Evolutionary conservation across 2,329 filamentous ascomycete species (phyloP).

Genomic region (Ceratocystis destructans): DNA sequence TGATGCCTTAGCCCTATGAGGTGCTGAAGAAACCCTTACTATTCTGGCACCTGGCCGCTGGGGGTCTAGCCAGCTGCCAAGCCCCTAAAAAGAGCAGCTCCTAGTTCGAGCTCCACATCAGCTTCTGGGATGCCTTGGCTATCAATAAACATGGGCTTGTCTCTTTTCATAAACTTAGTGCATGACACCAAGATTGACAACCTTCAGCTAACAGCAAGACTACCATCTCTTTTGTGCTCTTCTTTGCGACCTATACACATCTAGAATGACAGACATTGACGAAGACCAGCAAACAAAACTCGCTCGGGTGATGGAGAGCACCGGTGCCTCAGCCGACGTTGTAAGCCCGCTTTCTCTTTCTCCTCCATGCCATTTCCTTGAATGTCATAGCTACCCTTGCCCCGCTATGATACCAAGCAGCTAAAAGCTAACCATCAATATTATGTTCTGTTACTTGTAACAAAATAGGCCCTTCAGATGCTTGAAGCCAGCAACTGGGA

Average conservation of each 20-base stretch:
- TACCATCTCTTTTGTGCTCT: background rate
- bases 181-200: background rate
- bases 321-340: background rate
- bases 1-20: no score
- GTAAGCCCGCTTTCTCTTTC: background rate
- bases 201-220: background rate
- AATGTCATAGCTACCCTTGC: background rate
- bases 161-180: background rate
- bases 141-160: background rate
- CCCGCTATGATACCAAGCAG: background rate
- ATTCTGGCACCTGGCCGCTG: background rate
- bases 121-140: constrained; percentile 10
- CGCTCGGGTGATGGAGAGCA: constrained; percentile 11
- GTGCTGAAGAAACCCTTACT: background rate
- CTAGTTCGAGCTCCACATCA: constrained; percentile 13
- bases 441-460: background rate
- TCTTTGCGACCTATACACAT: background rate
- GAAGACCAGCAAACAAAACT: constrained; percentile 12
- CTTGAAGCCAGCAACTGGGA: constrained; percentile 55
- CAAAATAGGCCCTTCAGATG: constrained; percentile 50
- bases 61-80: background rate
- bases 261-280: background rate
- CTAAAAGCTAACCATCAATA: background rate
- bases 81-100: background rate
- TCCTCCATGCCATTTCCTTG: background rate